phyloP scores from a whole-genome alignment of 495 filamentous ascomycete species.

The Lasiosphaeriaceae sp. region DNA sequence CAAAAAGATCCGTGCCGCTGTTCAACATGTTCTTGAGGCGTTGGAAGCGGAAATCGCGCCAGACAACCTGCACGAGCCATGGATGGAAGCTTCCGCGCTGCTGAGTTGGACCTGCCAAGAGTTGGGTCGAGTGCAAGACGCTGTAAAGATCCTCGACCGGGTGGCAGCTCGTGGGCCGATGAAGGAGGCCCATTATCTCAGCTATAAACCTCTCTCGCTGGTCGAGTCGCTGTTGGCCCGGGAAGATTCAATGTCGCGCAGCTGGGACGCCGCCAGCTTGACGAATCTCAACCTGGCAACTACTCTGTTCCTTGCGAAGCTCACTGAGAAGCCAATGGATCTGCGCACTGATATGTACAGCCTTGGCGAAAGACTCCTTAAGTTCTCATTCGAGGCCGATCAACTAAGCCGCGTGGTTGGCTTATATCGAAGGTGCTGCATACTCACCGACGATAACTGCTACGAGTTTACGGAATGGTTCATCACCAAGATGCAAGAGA shows the following conservation, averaged over 20 bases:
- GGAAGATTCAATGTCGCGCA: background rate
- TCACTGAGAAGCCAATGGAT: constrained; percentile 22
- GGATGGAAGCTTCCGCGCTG: constrained; percentile 31
- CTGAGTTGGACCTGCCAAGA: constrained; percentile 35
- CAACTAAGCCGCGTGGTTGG: constrained; percentile 14
- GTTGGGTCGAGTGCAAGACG: constrained; percentile 24
- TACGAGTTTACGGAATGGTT: constrained; percentile 22
- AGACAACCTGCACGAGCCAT: constrained; percentile 16
- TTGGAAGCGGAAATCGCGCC: constrained; percentile 16
- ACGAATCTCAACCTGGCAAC: constrained; percentile 25
- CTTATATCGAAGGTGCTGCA: constrained; percentile 31
- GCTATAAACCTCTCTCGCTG: constrained; percentile 29
- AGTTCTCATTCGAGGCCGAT: constrained; percentile 16
- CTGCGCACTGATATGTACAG: constrained; percentile 11
- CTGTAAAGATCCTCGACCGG: constrained; percentile 26
- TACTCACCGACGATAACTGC: constrained; percentile 3
- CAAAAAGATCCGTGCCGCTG: constrained; percentile 16
- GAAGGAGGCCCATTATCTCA: constrained; percentile 30
- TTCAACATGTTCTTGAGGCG: constrained; percentile 18
- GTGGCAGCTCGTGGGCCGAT: constrained; percentile 27
- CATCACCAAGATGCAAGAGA: constrained; percentile 24
- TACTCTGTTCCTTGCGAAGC: constrained; percentile 32
- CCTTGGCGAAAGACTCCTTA: constrained; percentile 31
- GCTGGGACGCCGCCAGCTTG: background rate
- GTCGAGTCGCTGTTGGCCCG: constrained; percentile 26